Evolutionary conservation across 352 stramenopile species (phyloP).

Genomic region (Pythium folliculosum): DNA sequence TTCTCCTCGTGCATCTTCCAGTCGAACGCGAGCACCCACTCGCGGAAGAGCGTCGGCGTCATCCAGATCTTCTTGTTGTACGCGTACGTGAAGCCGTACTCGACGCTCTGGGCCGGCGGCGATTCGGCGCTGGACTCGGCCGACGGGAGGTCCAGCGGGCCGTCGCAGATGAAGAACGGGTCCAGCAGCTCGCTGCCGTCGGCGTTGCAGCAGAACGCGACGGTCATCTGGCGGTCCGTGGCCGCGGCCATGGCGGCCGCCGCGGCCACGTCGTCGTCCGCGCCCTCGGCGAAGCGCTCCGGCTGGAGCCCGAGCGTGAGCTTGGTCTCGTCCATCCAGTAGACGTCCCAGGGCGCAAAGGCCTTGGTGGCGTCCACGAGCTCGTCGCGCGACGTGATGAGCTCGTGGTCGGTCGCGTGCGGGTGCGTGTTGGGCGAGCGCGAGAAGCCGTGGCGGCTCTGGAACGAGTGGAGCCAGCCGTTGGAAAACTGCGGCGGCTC

Average conservation of each 20-base stretch:
- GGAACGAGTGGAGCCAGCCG: slow-evolving; percentile 83
- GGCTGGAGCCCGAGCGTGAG: slow-evolving; percentile 43
- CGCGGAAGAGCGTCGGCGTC: slow-evolving; percentile 70
- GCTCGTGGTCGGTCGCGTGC: slow-evolving; percentile 29
- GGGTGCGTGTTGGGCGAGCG: slow-evolving; percentile 30
- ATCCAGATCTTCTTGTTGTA: slow-evolving; percentile 76
- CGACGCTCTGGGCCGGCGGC: slow-evolving; percentile 2
- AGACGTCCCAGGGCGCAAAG: slow-evolving; percentile 59
- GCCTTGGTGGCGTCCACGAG: slow-evolving; percentile 48
- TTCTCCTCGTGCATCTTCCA: slow-evolving; percentile 77
- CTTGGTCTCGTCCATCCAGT: slow-evolving; percentile 75
- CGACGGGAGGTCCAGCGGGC: slow-evolving; percentile 30
- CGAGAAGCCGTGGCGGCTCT: slow-evolving; percentile 71
- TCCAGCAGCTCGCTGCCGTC: slow-evolving; percentile 72
- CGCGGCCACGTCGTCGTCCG: not conserved
- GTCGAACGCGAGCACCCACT: slow-evolving; percentile 78
- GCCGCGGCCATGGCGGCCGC: not conserved
- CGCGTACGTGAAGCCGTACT: slow-evolving; percentile 58
- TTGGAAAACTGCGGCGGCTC: slow-evolving; percentile 79
- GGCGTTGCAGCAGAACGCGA: slow-evolving; percentile 64
- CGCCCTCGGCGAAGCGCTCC: not conserved
- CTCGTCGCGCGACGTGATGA: slow-evolving; percentile 51
- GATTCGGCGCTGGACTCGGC: not conserved
- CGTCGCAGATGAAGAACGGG: slow-evolving; percentile 63
- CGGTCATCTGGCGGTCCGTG: slow-evolving; percentile 43